A percentile compares a stretch with the other conserved stretches of the same genome.
These are phyloP conservation scores for Saccharomycopsis phalli DNA, from an alignment of 1,139 yeast species.

Conservation along the genomic window DNA sequence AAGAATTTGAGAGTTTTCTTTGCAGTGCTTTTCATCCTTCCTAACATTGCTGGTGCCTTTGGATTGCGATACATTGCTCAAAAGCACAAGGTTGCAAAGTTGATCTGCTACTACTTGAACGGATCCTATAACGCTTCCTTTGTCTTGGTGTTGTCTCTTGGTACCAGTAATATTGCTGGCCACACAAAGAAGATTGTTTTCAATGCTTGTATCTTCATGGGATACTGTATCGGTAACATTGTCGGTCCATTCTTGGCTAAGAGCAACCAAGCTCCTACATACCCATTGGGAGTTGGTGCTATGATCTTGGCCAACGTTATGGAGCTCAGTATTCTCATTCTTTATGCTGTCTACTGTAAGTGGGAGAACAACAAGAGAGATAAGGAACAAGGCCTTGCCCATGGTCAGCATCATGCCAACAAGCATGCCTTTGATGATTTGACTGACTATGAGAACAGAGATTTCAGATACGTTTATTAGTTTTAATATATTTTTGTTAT, in stretches of 20 bases:
- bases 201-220: constrained; percentile 50
- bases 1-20: constrained; percentile 9
- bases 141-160: constrained; percentile 26
- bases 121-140: constrained; percentile 19
- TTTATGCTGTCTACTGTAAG: constrained; percentile 31
- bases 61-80: constrained; percentile 28
- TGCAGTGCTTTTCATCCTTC: constrained; percentile 21
- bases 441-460: constrained; percentile 59
- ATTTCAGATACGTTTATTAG: constrained; percentile 40
- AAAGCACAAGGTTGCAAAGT: constrained; percentile 27
- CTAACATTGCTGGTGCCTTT: constrained; percentile 27
- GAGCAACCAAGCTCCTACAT: constrained; percentile 42
- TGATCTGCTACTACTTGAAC: constrained; percentile 20
- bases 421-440: constrained; percentile 42
- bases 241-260: constrained; percentile 65
- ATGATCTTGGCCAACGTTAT: constrained; percentile 36
- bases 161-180: constrained; percentile 52
- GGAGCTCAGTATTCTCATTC: constrained; percentile 29
- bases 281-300: constrained; percentile 40
- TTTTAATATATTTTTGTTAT: neutral
- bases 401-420: constrained; percentile 25
- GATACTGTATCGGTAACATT: constrained; percentile 59
- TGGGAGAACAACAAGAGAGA: constrained; percentile 38
- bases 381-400: constrained; percentile 24
- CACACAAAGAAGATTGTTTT: constrained; percentile 57